A percentile compares a stretch with the other conserved stretches of the same genome.
Conservation (phyloP, 2,329 filamentous ascomycete species). For the Apiospora aurea region DNA sequence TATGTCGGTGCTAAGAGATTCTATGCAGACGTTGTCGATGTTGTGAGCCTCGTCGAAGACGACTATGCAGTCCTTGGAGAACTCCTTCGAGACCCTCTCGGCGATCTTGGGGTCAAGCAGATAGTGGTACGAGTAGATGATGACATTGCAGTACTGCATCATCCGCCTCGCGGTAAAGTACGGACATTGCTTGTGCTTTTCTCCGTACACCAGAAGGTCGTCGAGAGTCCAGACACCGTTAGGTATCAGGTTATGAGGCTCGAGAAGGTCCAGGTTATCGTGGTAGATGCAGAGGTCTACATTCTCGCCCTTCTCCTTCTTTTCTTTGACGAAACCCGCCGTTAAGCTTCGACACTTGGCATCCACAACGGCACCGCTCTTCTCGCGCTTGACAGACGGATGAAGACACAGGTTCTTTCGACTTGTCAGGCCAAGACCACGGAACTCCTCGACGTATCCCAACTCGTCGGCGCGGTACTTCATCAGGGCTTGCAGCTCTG, state of each 20-base stretch:
- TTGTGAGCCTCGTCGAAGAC: conserved; percentile 99
- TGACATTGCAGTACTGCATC: conserved; percentile 99
- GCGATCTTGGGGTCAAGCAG: conserved; percentile 97
- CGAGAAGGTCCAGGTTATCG: conserved; percentile 94
- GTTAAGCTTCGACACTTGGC: conserved; percentile 95
- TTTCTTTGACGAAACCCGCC: conserved; percentile 96
- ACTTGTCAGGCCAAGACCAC: conserved; percentile 90
- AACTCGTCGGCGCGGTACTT: conserved; percentile 90
- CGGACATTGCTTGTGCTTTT: conserved; percentile 95
- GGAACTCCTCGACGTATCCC: conserved; percentile 91
- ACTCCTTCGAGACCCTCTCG: conserved; percentile 90
- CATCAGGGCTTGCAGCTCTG: conserved; percentile 91
- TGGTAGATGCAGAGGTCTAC: conserved; percentile 96
- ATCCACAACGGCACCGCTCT: conserved; percentile 93
- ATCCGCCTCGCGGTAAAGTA: conserved; percentile 96
- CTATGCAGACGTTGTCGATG: conserved; percentile 99
- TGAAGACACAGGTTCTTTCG: conserved; percentile 97
- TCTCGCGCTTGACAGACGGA: conserved; percentile 94
- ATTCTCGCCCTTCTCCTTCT: conserved; percentile 93
- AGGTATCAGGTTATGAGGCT: conserved; percentile 93
- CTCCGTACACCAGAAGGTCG: conserved; percentile 85
- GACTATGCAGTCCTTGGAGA: conserved; percentile 97
- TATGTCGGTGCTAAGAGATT: conserved; percentile 94
- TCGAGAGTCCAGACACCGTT: conserved; percentile 97
- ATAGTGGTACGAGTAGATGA: conserved; percentile 99